Conservation (phyloP, 148 eudicot species). For the Rhododendron kiyosumense region DNA sequence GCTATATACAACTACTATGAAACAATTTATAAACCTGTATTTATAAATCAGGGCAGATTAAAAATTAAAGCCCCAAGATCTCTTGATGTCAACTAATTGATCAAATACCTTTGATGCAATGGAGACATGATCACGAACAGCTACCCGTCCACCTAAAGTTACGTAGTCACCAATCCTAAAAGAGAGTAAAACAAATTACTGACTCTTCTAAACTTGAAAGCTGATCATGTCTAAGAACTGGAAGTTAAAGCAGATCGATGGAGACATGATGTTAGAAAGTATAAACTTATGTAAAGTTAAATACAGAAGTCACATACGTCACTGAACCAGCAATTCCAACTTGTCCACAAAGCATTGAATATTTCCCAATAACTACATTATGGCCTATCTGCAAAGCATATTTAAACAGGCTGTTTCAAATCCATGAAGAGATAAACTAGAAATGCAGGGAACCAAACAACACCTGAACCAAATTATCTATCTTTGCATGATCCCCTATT, state of each 20-base stretch:
- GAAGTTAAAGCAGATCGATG: neutral
- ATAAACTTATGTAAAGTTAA: neutral
- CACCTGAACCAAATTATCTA: conserved; percentile 95
- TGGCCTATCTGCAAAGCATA: conserved; percentile 72
- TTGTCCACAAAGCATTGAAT: conserved; percentile 82
- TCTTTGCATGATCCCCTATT: conserved; percentile 76
- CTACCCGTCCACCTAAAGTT: conserved; percentile 83
- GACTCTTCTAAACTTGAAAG: neutral
- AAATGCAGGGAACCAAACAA: conserved; percentile 12
- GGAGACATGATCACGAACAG: conserved; percentile 77
- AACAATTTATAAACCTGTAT: neutral
- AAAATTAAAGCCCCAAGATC: neutral
- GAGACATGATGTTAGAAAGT: neutral
- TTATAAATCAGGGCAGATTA: neutral
- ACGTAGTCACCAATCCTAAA: conserved; percentile 75
- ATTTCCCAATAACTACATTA: conserved; percentile 72
- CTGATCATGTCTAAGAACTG: neutral
- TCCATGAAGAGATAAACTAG: neutral
- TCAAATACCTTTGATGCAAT: conserved; percentile 62
- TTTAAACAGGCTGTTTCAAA: neutral
- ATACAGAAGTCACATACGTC: conserved; percentile 44
- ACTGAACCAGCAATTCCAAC: conserved; percentile 96
- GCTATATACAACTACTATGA: neutral
- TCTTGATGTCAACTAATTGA: neutral
- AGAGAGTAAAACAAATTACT: neutral